Evolutionary conservation across 768 basidiomycete species (phyloP), one percentile per base, ranked within the genome.

Genomic region (Auricularia sp.): DNA sequence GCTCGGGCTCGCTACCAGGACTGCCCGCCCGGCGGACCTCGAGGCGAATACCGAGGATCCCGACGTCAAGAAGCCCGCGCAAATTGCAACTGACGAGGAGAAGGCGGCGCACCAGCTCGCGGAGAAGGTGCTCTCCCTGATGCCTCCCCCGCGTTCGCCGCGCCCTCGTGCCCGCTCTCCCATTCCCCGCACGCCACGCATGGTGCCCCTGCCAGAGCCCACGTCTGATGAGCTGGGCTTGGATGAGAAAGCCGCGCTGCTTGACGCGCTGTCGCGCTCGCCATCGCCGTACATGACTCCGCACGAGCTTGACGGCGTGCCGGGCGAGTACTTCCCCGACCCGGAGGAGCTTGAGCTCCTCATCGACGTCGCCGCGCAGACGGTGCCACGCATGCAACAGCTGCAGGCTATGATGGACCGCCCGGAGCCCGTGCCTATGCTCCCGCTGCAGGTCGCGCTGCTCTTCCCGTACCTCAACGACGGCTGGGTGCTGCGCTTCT

Each of bases 391-490:
- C 16, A 29, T 59, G 29, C 24, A 33, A 4, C 24, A 33, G 56
- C 56, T 35, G 24, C 24, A 8, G 4, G 21, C 56, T 2, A 24
- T 59, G 16, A 35, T 59, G 24, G n/a, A 29, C 11, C 24, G 29
- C 4, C 24, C 56, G 6, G 56, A 35, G 10, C 56, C 56, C 18
- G 56, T 33, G 29, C 56, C 56, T 2, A 24, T 59, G 24, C 56
- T 59, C 24, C 56, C 56, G 29, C 56, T 59, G 56, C 56, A 59
- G 34, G 24, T 59, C 34, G 56, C 56, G 14, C 24, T 59, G 56
- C 56, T 59, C 16, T 59, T 59, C 56, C 56, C 56, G 14, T 59
- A 59, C 56, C 56, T 59, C 56, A 59, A 59, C 56, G 56, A 59
- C 29, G 56, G 56, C 11, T 59, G 56, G 56, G 56, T 59, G 16